phyloP scores from a whole-genome alignment of 2,329 filamentous ascomycete species.

The Fusarium bactridioides region DNA sequence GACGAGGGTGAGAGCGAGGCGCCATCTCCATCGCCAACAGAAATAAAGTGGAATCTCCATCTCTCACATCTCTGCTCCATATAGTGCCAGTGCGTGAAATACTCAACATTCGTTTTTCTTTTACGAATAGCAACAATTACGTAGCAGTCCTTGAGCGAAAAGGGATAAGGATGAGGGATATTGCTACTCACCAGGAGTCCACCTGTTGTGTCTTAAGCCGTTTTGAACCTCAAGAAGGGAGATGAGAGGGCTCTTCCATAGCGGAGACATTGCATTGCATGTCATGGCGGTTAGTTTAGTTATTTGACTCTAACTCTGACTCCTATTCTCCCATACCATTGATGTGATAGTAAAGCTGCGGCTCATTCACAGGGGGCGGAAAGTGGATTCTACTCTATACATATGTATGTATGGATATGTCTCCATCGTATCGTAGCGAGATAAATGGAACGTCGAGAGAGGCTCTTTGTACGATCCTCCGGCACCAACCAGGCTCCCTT shows the following conservation, averaged over 20 bases:
- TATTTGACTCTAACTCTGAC: conserved; percentile 9
- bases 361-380: conserved; percentile 22
- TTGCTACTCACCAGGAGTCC: conserved; percentile 10
- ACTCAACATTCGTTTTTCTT: background rate
- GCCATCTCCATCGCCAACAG: background rate
- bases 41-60: background rate
- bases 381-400: conserved; percentile 22
- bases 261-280: conserved; percentile 10
- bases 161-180: conserved; percentile 32
- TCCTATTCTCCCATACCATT: background rate
- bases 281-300: conserved; percentile 21
- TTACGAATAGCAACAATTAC: conserved; percentile 30
- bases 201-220: background rate
- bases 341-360: conserved; percentile 16
- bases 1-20: background rate
- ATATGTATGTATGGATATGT: background rate
- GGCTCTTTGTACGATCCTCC: conserved; percentile 29
- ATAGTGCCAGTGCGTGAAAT: conserved; percentile 16
- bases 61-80: background rate
- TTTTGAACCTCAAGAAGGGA: background rate
- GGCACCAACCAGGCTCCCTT: conserved; percentile 13
- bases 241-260: conserved; percentile 12
- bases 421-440: conserved; percentile 8
- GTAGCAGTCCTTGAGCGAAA: conserved; percentile 27
- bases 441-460: conserved; percentile 15